These are phyloP conservation scores for Nevesoporus exiguus DNA, from an alignment of 768 basidiomycete species.

Conservation along the genomic window DNA sequence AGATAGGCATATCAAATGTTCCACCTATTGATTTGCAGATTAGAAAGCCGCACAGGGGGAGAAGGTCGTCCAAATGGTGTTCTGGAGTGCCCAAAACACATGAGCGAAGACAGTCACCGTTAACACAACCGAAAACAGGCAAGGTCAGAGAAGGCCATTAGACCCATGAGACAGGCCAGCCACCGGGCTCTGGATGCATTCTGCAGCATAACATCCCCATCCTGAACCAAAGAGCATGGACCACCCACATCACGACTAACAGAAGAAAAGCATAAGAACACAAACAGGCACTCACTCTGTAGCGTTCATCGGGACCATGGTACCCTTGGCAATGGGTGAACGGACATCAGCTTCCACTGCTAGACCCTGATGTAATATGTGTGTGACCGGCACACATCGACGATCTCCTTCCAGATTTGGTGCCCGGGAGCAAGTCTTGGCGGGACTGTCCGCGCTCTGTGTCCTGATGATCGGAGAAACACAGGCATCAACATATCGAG, in stretches of 20 bases:
- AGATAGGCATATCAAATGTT: constrained; percentile 2
- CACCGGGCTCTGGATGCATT: constrained; percentile 7
- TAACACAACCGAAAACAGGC: constrained; percentile 15
- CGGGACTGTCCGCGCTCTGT: background rate
- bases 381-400: constrained; percentile 11
- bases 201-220: constrained; percentile 8
- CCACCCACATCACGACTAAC: constrained; percentile 8
- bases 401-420: background rate
- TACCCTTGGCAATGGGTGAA: constrained; percentile 26
- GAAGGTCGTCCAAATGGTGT: constrained; percentile 27
- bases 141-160: constrained; percentile 13
- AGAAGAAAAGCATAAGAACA: background rate
- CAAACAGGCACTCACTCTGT: constrained; percentile 21
- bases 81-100: constrained; percentile 15
- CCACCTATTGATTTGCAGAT: constrained; percentile 3
- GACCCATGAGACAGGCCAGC: constrained; percentile 2
- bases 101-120: constrained; percentile 19
- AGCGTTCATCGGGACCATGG: constrained; percentile 19
- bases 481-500: constrained; percentile 25
- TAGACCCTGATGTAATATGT: constrained; percentile 12
- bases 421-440: background rate
- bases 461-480: constrained; percentile 26
- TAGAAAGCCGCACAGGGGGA: constrained; percentile 11
- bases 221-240: constrained; percentile 13
- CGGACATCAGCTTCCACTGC: constrained; percentile 24